These are phyloP conservation scores for Crithidia brevicula DNA, from an alignment of 208 protist genomes.

Conservation along the genomic window DNA sequence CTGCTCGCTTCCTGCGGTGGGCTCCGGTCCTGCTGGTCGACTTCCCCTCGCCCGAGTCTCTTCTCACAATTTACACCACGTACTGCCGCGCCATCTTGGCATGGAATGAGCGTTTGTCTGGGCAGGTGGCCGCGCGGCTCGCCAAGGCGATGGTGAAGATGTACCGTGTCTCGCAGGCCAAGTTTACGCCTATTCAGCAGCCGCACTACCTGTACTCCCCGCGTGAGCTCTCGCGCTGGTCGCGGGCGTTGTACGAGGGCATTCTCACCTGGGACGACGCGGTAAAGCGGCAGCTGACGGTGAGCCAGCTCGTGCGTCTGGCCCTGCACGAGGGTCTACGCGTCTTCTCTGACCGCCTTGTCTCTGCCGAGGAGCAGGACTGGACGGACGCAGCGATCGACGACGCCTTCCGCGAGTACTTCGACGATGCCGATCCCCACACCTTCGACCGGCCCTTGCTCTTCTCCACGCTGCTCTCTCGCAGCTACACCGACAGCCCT, in stretches of 20 bases:
- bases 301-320: slow-evolving; percentile 91
- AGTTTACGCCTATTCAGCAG: slow-evolving; percentile 95
- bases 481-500: slow-evolving; percentile 91
- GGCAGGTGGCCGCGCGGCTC: slow-evolving; percentile 57
- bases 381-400: slow-evolving; percentile 95
- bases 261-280: slow-evolving; percentile 80
- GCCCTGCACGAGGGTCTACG: slow-evolving; percentile 98
- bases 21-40: slow-evolving; percentile 98
- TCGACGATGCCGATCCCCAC: slow-evolving; percentile 63
- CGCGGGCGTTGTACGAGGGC: slow-evolving; percentile 96
- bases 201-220: slow-evolving; percentile 99
- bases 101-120: slow-evolving; percentile 29
- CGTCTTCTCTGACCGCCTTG: slow-evolving; percentile 96
- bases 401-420: slow-evolving; percentile 77
- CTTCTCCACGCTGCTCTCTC: slow-evolving; percentile 95
- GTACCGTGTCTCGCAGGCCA: slow-evolving; percentile 93
- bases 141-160: slow-evolving; percentile 97
- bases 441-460: slow-evolving; percentile 94
- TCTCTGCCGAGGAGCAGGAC: slow-evolving; percentile 90
- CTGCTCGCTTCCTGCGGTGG: slow-evolving; percentile 97
- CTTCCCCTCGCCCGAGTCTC: slow-evolving; percentile 96
- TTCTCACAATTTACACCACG: slow-evolving; percentile 98
- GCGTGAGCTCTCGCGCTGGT: slow-evolving; percentile 98
- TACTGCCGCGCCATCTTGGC: slow-evolving; percentile 97
- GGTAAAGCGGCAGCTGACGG: slow-evolving; percentile 32